Evolutionary conservation across 1,139 yeast species (phyloP), one percentile per base, ranked within the genome.

Genomic region (Hanseniaspora uvarum): DNA sequence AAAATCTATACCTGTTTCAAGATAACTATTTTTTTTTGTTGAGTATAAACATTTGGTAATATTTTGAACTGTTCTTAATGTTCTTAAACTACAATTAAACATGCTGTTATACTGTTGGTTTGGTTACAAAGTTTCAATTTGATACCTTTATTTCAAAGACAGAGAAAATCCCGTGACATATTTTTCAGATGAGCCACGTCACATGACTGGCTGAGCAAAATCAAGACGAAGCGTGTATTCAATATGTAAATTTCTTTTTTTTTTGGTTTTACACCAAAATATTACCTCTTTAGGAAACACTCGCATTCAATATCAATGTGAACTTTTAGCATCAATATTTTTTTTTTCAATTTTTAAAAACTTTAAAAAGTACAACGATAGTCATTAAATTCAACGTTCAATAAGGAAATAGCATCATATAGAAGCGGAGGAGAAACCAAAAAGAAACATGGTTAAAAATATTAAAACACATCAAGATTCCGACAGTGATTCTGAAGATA

Each of bases 401-500:
- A n/a, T n/a, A n/a, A n/a, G n/a, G n/a, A n/a, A n/a, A n/a, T n/a
- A n/a, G n/a, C n/a, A n/a, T n/a, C n/a, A n/a, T n/a, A n/a, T n/a
- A n/a, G n/a, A n/a, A n/a, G n/a, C n/a, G n/a, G n/a, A n/a, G n/a
- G n/a, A n/a, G n/a, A 39, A 23, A 14, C 16, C 10, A 23, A 28
- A 28, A 8, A n/a, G 14, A 8, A 28, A 6, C 11, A 44, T 44
- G 46, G 46, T 31, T 21, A 44, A 44, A 11, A 44, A 44, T 21
- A 31, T n/a, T 21, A 44, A 44, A 44, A 7, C 18, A 7, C 26
- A 23, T 44, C 46, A 45, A 14, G 47, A 50, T 36, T 49, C 53
- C 34, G 47, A 44, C 21, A 41, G 47, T 21, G 53, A 50, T 19
- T 50, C 53, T 63, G 84, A 79, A 62, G 83, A 73, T 8, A 76